Base-by-base conservation (phyloP, 345 rosid species). In the Gossypium mustelinum region DNA sequence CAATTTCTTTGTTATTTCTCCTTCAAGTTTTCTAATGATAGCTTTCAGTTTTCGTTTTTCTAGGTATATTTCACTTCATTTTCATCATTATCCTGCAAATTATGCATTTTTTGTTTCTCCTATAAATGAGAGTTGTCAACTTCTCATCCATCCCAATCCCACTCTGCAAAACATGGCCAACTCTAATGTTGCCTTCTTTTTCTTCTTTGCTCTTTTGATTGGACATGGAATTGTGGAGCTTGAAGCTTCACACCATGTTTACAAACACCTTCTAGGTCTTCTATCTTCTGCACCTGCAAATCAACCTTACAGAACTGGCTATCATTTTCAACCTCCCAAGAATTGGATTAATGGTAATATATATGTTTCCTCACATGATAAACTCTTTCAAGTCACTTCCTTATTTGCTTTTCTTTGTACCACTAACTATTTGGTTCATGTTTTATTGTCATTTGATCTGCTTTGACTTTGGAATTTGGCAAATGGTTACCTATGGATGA, bases 291-390 rank as follows among this genome's bases (percentile, higher is more conserved):
- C 79, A 45, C 1, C 81, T 5, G 3, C 59, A 64, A 75, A 41
- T 34, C 94, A 89, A 74, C 90, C 90, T 12, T 88, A 89, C 70
- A 84, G 92, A 74, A 87, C 94, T 78, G 87, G 80, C 52, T 91
- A 71, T 50, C 94, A 91, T 79, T 91, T 91, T 44, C 94, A 91
- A 73, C 91, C 94, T 12, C 88, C 88, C 2, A 85, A 84, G 77
- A 89, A 91, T 57, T 91, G 97, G 94, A 89, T 89, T 81, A 91
- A 88, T 83, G 97, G 94, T 86, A 84, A 22, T 20, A 11, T 58
- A n/a, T 57, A 18, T 16, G 2, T 52, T 39, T 39, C 52, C 9
- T 48, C 50, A 59, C 45, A 5, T 16, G 22, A n/a, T 43, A 14
- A 61, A 16, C 25, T 47, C 39, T 22, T 13, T 34, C 41, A 25